Conservation (phyloP, 2,329 filamentous ascomycete genomes). For the Westerdykella ornata region DNA sequence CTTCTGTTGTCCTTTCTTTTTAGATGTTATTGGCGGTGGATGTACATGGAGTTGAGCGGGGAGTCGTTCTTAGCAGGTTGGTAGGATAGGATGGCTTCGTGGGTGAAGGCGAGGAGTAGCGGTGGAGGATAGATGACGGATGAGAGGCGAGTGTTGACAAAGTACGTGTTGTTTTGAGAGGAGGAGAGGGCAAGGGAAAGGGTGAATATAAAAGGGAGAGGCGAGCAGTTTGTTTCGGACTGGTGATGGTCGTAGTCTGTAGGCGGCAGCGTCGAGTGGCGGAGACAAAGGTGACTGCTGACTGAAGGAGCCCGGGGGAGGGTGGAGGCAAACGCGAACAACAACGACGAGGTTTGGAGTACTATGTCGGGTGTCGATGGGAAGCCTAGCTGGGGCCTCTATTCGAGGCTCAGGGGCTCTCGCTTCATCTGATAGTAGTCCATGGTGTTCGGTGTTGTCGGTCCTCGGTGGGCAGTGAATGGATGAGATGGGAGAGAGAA, state of each 20-base stretch:
- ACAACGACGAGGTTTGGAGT: background rate
- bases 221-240: no score
- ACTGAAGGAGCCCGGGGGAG: constrained; percentile 6
- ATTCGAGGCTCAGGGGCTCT: no score
- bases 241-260: constrained; percentile 13
- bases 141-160: background rate
- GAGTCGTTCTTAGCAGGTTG: background rate
- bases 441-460: background rate
- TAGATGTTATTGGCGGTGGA: constrained; percentile 23
- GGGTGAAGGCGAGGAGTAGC: constrained; percentile 10
- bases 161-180: background rate
- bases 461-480: no score
- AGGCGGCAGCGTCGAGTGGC: constrained; percentile 18
- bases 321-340: background rate
- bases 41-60: constrained; percentile 3
- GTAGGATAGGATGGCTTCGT: constrained; percentile 9
- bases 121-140: constrained; percentile 1
- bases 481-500: no score
- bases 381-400: no score
- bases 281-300: constrained; percentile 16
- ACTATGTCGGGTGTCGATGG: no score
- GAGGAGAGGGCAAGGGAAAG: no score
- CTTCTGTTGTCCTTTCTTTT: constrained; percentile 6
- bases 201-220: background rate
- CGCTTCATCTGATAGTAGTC: background rate